Conservation (phyloP, 148 eudicot genomes). For the Silene uniflora region DNA sequence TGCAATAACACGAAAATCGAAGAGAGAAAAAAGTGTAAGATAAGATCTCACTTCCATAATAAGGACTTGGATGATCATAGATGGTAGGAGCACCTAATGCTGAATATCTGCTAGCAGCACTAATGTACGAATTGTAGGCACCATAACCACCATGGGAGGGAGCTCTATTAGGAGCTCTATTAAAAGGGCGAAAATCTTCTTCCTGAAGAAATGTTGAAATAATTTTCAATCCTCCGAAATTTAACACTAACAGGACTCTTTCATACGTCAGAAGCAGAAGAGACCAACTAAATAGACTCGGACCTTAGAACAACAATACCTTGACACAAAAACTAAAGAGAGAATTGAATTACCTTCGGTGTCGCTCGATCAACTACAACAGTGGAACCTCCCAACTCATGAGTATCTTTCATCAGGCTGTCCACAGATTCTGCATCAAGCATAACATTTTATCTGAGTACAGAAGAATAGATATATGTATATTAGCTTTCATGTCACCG, state of each 20-base stretch:
- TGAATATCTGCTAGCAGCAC: slow-evolving; percentile 91
- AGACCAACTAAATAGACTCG: neutral
- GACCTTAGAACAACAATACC: neutral
- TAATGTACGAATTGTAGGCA: slow-evolving; percentile 85
- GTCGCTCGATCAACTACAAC: slow-evolving; percentile 97
- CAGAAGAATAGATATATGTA: neutral
- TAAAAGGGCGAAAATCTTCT: slow-evolving; percentile 61
- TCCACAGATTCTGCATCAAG: slow-evolving; percentile 82
- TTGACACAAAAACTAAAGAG: neutral
- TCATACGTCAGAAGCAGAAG: neutral
- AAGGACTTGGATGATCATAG: slow-evolving; percentile 76
- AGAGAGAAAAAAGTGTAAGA: neutral
- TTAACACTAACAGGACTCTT: neutral
- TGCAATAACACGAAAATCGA: neutral
- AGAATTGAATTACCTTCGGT: slow-evolving; percentile 56
- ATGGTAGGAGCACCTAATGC: slow-evolving; percentile 92
- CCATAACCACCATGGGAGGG: slow-evolving; percentile 69
- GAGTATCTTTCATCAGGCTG: slow-evolving; percentile 84
- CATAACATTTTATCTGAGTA: neutral
- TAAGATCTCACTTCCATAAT: slow-evolving; percentile 73
- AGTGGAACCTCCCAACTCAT: slow-evolving; percentile 88
- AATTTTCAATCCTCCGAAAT: neutral
- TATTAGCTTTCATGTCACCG: neutral
- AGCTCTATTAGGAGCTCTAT: slow-evolving; percentile 20
- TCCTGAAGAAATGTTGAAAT: slow-evolving; percentile 39